Percentiles rank a stretch among this genome's conserved stretches.
phyloP scores from a whole-genome alignment of 2,329 filamentous ascomycete species.

The Diaporthe sp. region DNA sequence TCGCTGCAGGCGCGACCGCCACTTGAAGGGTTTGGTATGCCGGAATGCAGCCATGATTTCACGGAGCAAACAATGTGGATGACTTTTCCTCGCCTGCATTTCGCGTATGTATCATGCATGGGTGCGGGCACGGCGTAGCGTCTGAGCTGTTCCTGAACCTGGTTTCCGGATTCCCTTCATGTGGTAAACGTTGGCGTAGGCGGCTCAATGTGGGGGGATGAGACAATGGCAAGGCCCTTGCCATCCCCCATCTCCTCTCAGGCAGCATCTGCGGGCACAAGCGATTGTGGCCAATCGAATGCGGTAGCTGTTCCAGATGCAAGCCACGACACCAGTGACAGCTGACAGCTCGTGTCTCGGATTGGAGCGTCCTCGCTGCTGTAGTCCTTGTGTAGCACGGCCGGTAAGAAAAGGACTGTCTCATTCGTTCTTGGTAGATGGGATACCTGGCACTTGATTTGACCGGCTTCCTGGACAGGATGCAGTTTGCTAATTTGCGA shows the following conservation, averaged over 20 bases:
- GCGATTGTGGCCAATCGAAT: constrained; percentile 24
- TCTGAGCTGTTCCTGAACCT: constrained; percentile 29
- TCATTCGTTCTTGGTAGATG: constrained; percentile 26
- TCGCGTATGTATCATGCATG: constrained; percentile 31
- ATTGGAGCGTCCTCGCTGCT: constrained; percentile 11
- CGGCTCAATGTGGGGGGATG: constrained; percentile 35
- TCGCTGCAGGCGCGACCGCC: constrained; percentile 21
- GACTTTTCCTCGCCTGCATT: constrained; percentile 35
- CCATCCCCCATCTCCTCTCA: constrained; percentile 34
- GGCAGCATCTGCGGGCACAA: constrained; percentile 8
- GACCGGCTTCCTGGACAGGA: constrained; percentile 23
- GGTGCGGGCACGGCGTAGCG: constrained; percentile 5
- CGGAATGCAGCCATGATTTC: constrained; percentile 15
- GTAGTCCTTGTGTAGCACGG: constrained; percentile 25
- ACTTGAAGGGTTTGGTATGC: constrained; percentile 2
- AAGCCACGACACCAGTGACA: constrained; percentile 36
- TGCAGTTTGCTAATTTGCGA: constrained; percentile 36
- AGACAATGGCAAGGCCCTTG: constrained; percentile 17
- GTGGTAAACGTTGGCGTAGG: constrained; percentile 5
- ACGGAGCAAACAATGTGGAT: constrained; percentile 20
- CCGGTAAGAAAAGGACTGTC: constrained; percentile 15
- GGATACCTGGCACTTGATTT: not conserved
- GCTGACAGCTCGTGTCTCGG: constrained; percentile 35
- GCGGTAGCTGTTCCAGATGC: constrained; percentile 33
- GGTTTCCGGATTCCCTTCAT: constrained; percentile 29